A percentile compares a stretch with the other conserved stretches of the same genome.
Conservation (phyloP, 169 alveolate species). For the Plasmodium billcollinsi region DNA sequence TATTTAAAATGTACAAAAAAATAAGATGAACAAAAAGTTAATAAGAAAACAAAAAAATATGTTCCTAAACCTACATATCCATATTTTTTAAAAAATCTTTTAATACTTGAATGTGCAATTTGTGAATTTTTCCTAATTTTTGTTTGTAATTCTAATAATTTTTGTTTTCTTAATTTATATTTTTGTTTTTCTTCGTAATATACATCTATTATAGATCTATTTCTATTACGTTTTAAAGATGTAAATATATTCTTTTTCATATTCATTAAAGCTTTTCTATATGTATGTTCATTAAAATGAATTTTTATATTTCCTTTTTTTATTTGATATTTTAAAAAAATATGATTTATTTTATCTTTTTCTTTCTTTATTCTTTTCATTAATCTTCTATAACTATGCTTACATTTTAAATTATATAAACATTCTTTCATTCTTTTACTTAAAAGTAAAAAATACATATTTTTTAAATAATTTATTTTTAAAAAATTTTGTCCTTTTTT, state of each 20-base stretch:
- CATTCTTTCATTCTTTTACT: constrained; percentile 46
- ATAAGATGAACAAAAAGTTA: constrained; percentile 44
- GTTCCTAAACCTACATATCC: constrained; percentile 67
- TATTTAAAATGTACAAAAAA: constrained; percentile 64
- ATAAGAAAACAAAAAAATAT: constrained; percentile 34
- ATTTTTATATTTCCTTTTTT: constrained; percentile 21
- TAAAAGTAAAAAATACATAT: constrained; percentile 43
- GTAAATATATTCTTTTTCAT: constrained; percentile 38
- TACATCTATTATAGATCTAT: constrained; percentile 44
- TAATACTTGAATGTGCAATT: constrained; percentile 54
- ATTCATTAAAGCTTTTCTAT: constrained; percentile 53
- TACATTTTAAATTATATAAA: constrained; percentile 28
- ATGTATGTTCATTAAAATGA: constrained; percentile 27
- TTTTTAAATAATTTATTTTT: constrained; percentile 26
- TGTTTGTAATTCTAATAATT: constrained; percentile 35
- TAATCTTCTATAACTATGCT: constrained; percentile 38
- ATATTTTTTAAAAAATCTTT: constrained; percentile 53
- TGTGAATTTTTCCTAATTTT: constrained; percentile 28
- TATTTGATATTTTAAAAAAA: constrained; percentile 35
- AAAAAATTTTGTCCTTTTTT: constrained; percentile 3
- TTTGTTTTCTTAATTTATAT: constrained; percentile 67
- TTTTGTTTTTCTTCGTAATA: constrained; percentile 66
- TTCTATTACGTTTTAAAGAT: constrained; percentile 31
- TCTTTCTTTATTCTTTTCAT: constrained; percentile 56
- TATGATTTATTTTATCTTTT: constrained; percentile 29